Conservation (phyloP, 495 filamentous ascomycete species). For the Stereocaulon alpinum region DNA sequence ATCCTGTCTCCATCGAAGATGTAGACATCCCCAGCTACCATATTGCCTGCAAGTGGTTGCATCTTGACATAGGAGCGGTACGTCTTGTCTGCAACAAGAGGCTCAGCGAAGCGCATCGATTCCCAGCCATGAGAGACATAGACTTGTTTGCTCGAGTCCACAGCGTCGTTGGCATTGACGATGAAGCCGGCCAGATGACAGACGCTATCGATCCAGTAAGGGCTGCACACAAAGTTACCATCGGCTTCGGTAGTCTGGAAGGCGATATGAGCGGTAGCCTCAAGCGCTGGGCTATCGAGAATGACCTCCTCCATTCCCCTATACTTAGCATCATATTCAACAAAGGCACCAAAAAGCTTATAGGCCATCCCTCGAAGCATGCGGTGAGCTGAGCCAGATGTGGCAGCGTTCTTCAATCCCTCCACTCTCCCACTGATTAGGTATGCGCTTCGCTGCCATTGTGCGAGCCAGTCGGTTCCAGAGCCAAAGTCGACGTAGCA, state of each 20-base stretch:
- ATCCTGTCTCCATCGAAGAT: constrained; percentile 55
- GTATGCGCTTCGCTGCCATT: constrained; percentile 47
- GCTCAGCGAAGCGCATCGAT: constrained; percentile 57
- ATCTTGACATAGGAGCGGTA: constrained; percentile 66
- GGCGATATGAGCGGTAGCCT: constrained; percentile 59
- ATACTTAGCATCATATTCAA: constrained; percentile 59
- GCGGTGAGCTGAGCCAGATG: constrained; percentile 44
- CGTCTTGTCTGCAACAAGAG: constrained; percentile 49
- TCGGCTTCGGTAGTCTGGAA: constrained; percentile 51
- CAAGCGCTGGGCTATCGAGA: constrained; percentile 57
- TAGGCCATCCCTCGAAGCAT: constrained; percentile 64
- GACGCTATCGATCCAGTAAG: constrained; percentile 64
- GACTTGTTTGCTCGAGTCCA: constrained; percentile 58
- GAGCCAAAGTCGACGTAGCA: constrained; percentile 42
- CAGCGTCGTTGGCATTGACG: constrained; percentile 65
- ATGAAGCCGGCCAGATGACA: constrained; percentile 59
- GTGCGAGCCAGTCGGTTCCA: constrained; percentile 36
- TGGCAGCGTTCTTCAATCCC: constrained; percentile 39
- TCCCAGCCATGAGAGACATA: constrained; percentile 79
- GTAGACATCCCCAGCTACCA: constrained; percentile 52
- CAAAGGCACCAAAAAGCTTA: constrained; percentile 61
- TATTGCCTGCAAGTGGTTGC: constrained; percentile 37
- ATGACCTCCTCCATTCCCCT: constrained; percentile 67
- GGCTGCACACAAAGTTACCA: constrained; percentile 55
- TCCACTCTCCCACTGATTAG: constrained; percentile 45